phyloP scores from a whole-genome alignment of 2,329 filamentous ascomycete species.

The Monilinia laxa region DNA sequence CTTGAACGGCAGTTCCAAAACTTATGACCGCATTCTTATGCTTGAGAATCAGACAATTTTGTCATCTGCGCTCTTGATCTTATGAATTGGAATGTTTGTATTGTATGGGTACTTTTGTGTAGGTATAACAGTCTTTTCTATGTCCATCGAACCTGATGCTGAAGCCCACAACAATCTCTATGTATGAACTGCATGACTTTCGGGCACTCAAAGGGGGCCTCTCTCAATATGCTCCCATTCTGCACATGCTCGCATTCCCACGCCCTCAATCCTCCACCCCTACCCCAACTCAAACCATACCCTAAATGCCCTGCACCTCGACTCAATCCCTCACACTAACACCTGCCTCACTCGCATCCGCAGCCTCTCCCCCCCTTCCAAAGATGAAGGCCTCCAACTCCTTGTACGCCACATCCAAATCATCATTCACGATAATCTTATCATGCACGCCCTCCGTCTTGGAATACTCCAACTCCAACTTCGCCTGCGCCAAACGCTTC shows the following conservation, averaged over 20 bases:
- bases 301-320: background rate
- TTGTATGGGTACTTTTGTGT: background rate
- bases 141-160: background rate
- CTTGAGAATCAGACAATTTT: background rate
- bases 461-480: constrained; percentile 71
- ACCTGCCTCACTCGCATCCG: background rate
- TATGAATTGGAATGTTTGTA: background rate
- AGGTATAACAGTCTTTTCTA: constrained; percentile 10
- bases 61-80: background rate
- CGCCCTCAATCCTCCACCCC: background rate
- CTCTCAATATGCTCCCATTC: background rate
- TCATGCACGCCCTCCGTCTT: constrained; percentile 66
- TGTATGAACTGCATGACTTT: background rate
- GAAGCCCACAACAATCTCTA: background rate
- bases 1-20: too few species aligned
- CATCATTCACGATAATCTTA: constrained; percentile 64
- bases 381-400: constrained; percentile 54
- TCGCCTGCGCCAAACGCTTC: constrained; percentile 69
- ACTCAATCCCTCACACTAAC: background rate
- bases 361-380: constrained; percentile 27
- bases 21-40: background rate
- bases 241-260: background rate
- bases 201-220: background rate
- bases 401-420: constrained; percentile 56
- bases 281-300: background rate